Evolutionary conservation across 2,329 filamentous ascomycete genomes (phyloP).

Genomic region (Trichoderma atroviride): DNA sequence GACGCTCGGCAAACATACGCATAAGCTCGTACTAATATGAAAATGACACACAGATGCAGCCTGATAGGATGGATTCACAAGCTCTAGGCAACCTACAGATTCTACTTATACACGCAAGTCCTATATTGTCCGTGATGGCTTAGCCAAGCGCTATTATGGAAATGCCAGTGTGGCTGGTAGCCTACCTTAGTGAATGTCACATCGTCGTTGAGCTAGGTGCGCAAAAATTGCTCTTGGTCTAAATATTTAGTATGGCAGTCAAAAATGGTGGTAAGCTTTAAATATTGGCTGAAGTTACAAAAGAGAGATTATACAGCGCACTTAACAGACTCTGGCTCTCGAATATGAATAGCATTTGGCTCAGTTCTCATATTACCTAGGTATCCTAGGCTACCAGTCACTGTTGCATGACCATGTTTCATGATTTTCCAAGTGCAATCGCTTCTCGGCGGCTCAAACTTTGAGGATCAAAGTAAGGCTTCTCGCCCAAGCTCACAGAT

Average conservation of each 20-base stretch:
- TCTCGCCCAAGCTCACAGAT: slow-evolving; percentile 48
- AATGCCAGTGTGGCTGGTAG: background rate
- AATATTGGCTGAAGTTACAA: no score
- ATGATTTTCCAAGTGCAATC: slow-evolving; percentile 28
- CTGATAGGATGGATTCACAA: background rate
- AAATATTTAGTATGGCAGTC: background rate
- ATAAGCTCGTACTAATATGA: background rate
- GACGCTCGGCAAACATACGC: background rate
- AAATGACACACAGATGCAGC: background rate
- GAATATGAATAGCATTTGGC: no score
- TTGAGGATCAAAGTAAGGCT: slow-evolving; percentile 45
- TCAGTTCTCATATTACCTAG: no score
- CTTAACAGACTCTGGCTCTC: no score
- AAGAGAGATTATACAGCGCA: no score
- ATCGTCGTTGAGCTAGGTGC: background rate
- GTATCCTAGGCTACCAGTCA: background rate
- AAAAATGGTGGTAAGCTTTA: background rate
- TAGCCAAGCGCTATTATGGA: background rate
- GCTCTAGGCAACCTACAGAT: background rate
- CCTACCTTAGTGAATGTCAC: background rate
- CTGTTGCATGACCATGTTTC: background rate
- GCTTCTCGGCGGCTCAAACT: slow-evolving; percentile 46
- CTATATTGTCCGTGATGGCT: background rate
- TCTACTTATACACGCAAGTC: background rate
- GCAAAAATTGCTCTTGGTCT: background rate